These are phyloP conservation scores for Aspergillus awamori DNA, from an alignment of 2,329 filamentous ascomycete genomes.

Conservation along the genomic window DNA sequence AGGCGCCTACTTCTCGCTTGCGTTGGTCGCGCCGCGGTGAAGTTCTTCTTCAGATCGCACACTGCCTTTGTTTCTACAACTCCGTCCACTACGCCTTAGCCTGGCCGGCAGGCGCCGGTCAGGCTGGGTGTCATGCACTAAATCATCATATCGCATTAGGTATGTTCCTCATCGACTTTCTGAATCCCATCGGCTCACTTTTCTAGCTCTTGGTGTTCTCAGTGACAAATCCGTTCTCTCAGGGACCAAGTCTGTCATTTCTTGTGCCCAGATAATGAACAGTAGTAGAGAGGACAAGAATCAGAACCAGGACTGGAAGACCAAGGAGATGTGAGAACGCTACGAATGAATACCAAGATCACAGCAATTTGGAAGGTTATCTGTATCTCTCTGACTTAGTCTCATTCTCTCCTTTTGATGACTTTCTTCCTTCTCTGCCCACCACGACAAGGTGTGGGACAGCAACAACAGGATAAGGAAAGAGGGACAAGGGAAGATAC, in stretches of 20 bases:
- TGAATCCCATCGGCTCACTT: not conserved
- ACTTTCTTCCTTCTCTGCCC: constrained; percentile 3
- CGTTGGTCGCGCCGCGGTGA: not conserved
- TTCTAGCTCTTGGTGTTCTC: not conserved
- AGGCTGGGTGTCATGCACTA: not conserved
- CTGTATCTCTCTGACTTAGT: not conserved
- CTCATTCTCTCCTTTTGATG: constrained; percentile 10
- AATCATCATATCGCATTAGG: not conserved
- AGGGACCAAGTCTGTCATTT: not conserved
- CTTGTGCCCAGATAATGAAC: not conserved
- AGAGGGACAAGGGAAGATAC: not conserved
- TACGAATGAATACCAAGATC: not conserved
- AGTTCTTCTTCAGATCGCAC: not conserved
- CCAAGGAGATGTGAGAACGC: not conserved
- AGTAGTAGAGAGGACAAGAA: not conserved
- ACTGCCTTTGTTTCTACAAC: not conserved
- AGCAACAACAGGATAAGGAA: not conserved
- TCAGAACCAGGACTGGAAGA: not conserved
- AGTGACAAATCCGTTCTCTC: not conserved
- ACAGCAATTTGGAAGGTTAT: not conserved
- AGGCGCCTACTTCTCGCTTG: not conserved
- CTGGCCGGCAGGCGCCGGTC: not conserved
- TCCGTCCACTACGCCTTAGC: not conserved
- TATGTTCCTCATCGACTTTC: not conserved
- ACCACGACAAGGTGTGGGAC: not conserved